Percentiles rank a stretch among this genome's conserved stretches.
phyloP scores from a whole-genome alignment of 495 filamentous ascomycete genomes.

The Thermochaetoides thermophila region DNA sequence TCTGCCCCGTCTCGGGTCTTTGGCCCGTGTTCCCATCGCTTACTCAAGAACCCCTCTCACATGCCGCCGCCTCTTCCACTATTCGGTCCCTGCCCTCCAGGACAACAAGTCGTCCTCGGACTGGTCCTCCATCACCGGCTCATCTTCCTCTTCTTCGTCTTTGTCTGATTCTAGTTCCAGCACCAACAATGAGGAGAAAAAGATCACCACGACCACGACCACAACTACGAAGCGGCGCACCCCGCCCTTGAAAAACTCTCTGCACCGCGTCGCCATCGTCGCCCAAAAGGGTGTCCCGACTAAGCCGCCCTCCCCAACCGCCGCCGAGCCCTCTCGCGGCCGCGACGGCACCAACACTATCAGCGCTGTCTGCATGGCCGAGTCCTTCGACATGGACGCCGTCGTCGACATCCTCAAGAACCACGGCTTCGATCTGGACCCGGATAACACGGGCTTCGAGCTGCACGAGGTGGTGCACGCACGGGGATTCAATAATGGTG shows the following conservation, averaged over 20 bases:
- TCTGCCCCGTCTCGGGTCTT: constrained; percentile 10
- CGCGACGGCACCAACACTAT: constrained; percentile 39
- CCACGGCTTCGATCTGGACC: constrained; percentile 54
- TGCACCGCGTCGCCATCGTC: constrained; percentile 27
- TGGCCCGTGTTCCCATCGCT: too few relatives aligned
- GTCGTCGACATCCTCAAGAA: constrained; percentile 55
- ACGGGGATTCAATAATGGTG: constrained; percentile 44
- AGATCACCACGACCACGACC: constrained; percentile 1
- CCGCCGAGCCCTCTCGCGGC: constrained; percentile 2
- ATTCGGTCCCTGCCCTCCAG: too few relatives aligned
- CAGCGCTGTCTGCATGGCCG: constrained; percentile 71
- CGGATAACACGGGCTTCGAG: constrained; percentile 42
- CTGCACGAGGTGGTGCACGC: constrained; percentile 45
- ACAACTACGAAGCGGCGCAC: constrained; percentile 33
- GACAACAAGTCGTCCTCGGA: too few relatives aligned
- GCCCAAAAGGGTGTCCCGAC: constrained; percentile 22
- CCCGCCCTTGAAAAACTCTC: constrained; percentile 29
- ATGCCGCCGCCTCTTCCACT: too few relatives aligned
- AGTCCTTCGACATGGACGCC: constrained; percentile 66
- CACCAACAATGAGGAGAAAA: constrained; percentile 3
- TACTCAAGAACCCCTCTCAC: too few relatives aligned
- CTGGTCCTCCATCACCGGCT: constrained; percentile 2
- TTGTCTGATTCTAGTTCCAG: too few relatives aligned
- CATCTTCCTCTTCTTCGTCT: neutral
- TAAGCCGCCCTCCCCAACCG: constrained; percentile 4